phyloP scores from a whole-genome alignment of 148 eudicot genomes.

The Arbutus unedo region DNA sequence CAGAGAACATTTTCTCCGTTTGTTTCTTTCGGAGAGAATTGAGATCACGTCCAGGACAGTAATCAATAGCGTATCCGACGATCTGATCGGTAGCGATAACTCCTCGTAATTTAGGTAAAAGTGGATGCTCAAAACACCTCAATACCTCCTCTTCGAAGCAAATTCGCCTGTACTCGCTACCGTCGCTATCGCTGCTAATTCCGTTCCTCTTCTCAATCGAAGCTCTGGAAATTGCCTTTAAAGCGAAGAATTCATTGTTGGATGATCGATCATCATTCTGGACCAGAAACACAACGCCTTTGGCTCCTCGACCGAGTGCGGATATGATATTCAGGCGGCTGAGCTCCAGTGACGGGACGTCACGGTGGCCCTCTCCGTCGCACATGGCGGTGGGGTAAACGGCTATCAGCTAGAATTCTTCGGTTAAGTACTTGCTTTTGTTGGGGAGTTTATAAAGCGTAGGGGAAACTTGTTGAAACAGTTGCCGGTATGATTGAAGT shows the following conservation, averaged over 20 bases:
- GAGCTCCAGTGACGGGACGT: slow-evolving; percentile 30
- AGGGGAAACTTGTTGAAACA: background rate
- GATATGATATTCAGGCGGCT: slow-evolving; percentile 33
- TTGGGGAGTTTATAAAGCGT: slow-evolving; percentile 4
- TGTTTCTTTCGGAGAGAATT: slow-evolving; percentile 54
- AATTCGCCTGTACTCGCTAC: slow-evolving; percentile 34
- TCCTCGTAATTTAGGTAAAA: slow-evolving; percentile 74
- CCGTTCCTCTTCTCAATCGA: slow-evolving; percentile 34
- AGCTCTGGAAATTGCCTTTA: slow-evolving; percentile 46
- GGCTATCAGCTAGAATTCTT: background rate
- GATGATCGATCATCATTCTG: slow-evolving; percentile 14
- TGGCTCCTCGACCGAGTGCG: slow-evolving; percentile 66
- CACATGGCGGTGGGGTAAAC: slow-evolving; percentile 17
- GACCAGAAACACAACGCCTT: slow-evolving; percentile 64
- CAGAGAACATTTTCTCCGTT: slow-evolving; percentile 88
- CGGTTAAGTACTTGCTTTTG: background rate
- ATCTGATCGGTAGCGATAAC: slow-evolving; percentile 50
- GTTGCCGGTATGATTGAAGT: background rate
- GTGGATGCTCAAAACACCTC: slow-evolving; percentile 49
- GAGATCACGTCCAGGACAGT: slow-evolving; percentile 81
- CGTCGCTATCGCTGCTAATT: slow-evolving; percentile 11
- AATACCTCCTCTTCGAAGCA: slow-evolving; percentile 66
- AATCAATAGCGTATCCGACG: slow-evolving; percentile 85
- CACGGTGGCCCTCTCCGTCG: slow-evolving; percentile 9
- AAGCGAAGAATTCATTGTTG: slow-evolving; percentile 36